Conservation (phyloP, 176 grass and related monocot species). For the Calamus simplicifolius region DNA sequence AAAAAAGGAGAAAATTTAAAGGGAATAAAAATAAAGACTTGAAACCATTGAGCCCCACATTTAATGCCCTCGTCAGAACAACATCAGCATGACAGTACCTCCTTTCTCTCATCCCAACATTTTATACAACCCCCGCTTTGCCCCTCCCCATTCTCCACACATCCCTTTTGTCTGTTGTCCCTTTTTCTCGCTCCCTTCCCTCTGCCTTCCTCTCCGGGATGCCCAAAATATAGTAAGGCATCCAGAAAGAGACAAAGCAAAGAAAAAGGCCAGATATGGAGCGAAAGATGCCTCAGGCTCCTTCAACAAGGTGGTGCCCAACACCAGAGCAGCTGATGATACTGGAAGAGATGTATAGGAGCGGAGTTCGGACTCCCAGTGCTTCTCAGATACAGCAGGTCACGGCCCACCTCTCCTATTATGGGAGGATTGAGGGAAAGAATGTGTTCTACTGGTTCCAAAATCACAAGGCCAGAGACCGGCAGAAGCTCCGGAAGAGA, state of each 20-base stretch:
- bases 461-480: conserved; percentile 47
- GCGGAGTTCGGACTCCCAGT: conserved; percentile 69
- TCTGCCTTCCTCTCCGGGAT: background rate
- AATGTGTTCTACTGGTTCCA: conserved; percentile 58
- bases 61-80: conserved; percentile 22
- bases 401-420: conserved; percentile 59
- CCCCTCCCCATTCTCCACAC: background rate
- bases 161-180: conserved; percentile 45
- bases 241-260: background rate
- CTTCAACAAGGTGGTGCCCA: conserved; percentile 85
- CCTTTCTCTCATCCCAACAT: conserved; percentile 13
- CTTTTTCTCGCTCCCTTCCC: conserved; percentile 1
- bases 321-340: conserved; percentile 94
- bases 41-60: conserved; percentile 27
- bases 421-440: conserved; percentile 54
- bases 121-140: conserved; percentile 20
- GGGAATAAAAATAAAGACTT: conserved; percentile 10
- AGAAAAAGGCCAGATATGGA: background rate
- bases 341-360: conserved; percentile 81
- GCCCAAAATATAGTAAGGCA: conserved; percentile 7
- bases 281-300: conserved; percentile 9
- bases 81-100: conserved; percentile 39
- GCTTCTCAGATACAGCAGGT: conserved; percentile 91
- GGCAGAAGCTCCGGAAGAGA: conserved; percentile 72
- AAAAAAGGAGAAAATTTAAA: conserved; percentile 6